A percentile compares a stretch with the other conserved stretches of the same genome.
Conservation (phyloP, 371 early-diverging fungal genomes). For the Mortierella sp. region DNA sequence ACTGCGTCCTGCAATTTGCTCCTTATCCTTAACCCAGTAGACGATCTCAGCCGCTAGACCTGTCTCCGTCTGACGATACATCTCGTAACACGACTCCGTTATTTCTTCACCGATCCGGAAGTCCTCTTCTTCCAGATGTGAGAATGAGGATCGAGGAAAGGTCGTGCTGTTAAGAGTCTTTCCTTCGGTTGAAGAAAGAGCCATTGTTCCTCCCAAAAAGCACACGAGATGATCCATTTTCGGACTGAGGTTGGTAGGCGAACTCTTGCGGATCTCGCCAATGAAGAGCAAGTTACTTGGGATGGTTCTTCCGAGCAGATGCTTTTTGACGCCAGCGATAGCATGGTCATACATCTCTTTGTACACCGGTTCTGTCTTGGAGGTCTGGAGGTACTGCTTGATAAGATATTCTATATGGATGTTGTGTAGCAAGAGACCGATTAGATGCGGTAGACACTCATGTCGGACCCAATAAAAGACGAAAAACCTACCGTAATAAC, state of each 20-base stretch:
- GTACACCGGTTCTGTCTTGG: conserved; percentile 70
- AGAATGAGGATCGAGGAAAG: conserved; percentile 24
- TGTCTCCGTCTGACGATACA: conserved; percentile 83
- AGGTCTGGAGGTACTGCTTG: conserved; percentile 87
- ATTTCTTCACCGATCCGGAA: conserved; percentile 81
- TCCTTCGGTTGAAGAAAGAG: conserved; percentile 81
- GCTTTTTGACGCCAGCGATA: conserved; percentile 74
- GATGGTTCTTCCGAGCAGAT: conserved; percentile 70
- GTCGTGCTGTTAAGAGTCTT: conserved; percentile 11
- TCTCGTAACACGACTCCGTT: conserved; percentile 83
- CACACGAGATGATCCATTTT: conserved; percentile 96
- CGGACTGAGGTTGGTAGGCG: conserved; percentile 56
- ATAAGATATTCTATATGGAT: conserved; percentile 80
- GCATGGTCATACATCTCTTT: conserved; percentile 78
- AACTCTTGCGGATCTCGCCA: conserved; percentile 68
- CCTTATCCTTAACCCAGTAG: conserved; percentile 57
- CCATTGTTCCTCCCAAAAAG: conserved; percentile 90
- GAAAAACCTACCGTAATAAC: conserved; percentile 81
- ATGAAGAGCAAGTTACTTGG: conserved; percentile 73
- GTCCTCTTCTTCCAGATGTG: conserved; percentile 60
- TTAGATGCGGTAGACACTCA: conserved; percentile 2
- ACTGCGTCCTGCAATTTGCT: conserved; percentile 25
- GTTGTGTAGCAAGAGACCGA: not conserved
- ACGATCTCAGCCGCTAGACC: conserved; percentile 90
- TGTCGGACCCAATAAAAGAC: too few relatives aligned